phyloP scores from a whole-genome alignment of 352 stramenopile genomes.

The Globisporangium takayamanum region DNA sequence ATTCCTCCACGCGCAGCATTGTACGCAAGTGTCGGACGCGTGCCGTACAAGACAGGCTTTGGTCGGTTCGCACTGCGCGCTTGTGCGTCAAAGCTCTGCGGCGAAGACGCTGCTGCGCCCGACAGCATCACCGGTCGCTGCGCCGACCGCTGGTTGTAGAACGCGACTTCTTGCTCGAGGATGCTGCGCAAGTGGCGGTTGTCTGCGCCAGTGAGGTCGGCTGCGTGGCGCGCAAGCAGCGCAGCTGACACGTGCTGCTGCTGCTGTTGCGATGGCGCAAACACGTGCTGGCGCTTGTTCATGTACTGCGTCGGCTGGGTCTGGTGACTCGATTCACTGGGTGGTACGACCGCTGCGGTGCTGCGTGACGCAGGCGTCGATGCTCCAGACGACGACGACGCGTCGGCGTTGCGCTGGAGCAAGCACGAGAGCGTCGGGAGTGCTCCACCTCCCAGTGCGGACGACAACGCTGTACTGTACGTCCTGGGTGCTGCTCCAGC shows the following conservation, averaged over 20 bases:
- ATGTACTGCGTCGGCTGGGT: not conserved
- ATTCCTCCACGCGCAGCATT: not conserved
- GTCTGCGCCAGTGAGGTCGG: slow-evolving; percentile 2
- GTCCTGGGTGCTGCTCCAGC: not conserved
- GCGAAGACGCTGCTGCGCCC: not conserved
- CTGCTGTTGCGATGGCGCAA: slow-evolving; percentile 1
- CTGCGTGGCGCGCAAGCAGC: not conserved
- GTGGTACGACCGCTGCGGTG: not conserved
- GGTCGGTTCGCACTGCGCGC: not conserved
- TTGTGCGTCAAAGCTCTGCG: not conserved
- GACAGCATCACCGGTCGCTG: not conserved
- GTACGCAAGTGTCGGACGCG: not conserved
- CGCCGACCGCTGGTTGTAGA: slow-evolving; percentile 11
- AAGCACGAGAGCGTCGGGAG: slow-evolving; percentile 16
- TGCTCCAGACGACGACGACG: not conserved
- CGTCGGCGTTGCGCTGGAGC: slow-evolving; percentile 12
- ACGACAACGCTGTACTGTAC: not conserved
- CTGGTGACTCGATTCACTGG: not conserved
- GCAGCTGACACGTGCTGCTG: not conserved
- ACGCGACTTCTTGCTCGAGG: slow-evolving; percentile 13
- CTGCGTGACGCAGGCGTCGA: not conserved
- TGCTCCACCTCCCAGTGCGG: not conserved
- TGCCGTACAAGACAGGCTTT: not conserved
- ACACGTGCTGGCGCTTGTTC: slow-evolving; percentile 14
- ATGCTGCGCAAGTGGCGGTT: slow-evolving; percentile 14